phyloP scores from a whole-genome alignment of 2,329 filamentous ascomycete genomes.

The Cryphonectria naterciae region DNA sequence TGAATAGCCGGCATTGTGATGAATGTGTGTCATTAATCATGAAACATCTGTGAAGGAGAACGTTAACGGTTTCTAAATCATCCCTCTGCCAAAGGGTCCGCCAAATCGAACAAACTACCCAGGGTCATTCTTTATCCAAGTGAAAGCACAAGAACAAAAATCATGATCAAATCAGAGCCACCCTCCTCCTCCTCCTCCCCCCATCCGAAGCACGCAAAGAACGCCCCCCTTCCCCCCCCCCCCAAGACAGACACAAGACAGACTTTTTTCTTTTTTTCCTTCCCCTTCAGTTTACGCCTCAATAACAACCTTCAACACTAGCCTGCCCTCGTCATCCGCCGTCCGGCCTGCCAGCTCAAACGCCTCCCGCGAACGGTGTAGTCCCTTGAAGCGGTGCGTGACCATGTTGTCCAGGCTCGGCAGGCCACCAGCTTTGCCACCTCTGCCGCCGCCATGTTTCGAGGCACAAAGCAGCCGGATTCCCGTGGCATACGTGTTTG shows the following conservation, averaged over 20 bases:
- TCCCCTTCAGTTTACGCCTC: slow-evolving; percentile 47
- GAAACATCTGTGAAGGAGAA: slow-evolving; percentile 1
- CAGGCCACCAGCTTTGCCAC: slow-evolving; percentile 47
- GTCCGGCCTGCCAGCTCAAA: slow-evolving; percentile 74
- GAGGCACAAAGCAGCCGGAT: slow-evolving; percentile 62
- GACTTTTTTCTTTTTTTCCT: neutral
- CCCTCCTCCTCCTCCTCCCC: neutral
- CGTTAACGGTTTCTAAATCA: neutral
- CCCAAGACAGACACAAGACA: neutral
- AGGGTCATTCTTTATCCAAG: neutral
- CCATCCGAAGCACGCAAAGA: neutral
- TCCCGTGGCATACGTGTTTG: slow-evolving; percentile 75
- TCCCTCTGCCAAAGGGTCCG: neutral
- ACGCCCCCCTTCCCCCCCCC: neutral
- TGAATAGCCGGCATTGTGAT: neutral
- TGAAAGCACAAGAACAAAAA: neutral
- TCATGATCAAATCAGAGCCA: neutral
- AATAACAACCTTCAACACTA: slow-evolving; percentile 75
- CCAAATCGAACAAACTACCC: neutral
- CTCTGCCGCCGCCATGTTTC: slow-evolving; percentile 36
- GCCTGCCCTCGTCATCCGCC: slow-evolving; percentile 66
- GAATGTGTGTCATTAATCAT: slow-evolving; percentile 12
- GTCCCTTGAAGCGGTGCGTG: slow-evolving; percentile 72
- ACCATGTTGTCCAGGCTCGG: slow-evolving; percentile 72
- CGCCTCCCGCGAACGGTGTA: slow-evolving; percentile 64